Conservation (phyloP, 352 stramenopile species). For the Globisporangium recalcitrans region DNA sequence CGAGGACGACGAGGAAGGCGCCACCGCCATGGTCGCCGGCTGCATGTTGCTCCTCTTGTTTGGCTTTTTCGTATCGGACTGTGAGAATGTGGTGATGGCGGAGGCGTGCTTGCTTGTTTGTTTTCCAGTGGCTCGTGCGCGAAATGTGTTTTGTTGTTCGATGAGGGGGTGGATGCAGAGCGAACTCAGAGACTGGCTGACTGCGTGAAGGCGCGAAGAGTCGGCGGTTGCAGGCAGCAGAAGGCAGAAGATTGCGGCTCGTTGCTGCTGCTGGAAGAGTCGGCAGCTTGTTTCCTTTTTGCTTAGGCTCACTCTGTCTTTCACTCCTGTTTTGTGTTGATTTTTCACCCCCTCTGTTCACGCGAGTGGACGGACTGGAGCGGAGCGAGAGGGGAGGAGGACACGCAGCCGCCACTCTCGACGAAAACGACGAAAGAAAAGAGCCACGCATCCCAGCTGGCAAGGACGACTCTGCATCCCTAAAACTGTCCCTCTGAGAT, state of each 20-base stretch:
- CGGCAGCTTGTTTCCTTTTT: not conserved
- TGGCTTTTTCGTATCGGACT: too few species aligned
- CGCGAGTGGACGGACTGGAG: slow-evolving; percentile 1
- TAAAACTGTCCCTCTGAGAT: slow-evolving; percentile 6
- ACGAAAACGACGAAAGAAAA: not conserved
- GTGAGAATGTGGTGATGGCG: too few species aligned
- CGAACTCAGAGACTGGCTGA: not conserved
- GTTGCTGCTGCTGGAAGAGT: not conserved
- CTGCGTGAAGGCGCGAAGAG: not conserved
- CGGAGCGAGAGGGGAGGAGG: slow-evolving; percentile 6
- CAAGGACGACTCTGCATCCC: not conserved
- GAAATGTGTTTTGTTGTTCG: slow-evolving; percentile 10
- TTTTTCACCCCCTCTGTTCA: not conserved
- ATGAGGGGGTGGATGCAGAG: not conserved
- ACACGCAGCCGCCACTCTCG: slow-evolving; percentile 5
- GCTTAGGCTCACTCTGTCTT: not conserved
- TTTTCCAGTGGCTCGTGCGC: not conserved
- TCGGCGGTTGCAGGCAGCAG: not conserved
- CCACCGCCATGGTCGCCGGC: not conserved
- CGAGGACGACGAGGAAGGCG: not conserved
- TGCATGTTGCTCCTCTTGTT: not conserved
- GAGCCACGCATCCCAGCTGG: not conserved
- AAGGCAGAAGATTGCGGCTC: not conserved
- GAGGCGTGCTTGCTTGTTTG: not conserved
- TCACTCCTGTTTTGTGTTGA: not conserved